Evolutionary conservation across 2,329 filamentous ascomycete genomes (phyloP).

Genomic region (Fusarium nisikadoi): DNA sequence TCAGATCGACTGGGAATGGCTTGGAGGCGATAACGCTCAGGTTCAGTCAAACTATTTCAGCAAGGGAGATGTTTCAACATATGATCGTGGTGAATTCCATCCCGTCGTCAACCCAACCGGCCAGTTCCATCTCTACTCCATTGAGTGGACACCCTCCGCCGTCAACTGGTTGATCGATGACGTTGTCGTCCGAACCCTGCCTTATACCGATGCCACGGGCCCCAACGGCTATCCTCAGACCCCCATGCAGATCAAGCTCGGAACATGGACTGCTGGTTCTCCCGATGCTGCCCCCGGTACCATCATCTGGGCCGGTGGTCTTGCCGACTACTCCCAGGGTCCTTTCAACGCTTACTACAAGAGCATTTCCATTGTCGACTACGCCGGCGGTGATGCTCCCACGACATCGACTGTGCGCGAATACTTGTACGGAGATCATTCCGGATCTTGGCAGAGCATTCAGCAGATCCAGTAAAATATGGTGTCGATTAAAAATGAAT

Average conservation of each 20-base stretch:
- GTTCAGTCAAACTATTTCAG: conserved; percentile 88
- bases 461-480: conserved; percentile 32
- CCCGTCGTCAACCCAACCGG: conserved; percentile 61
- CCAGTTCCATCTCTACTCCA: conserved; percentile 69
- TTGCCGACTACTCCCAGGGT: conserved; percentile 55
- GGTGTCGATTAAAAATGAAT: conserved; percentile 3
- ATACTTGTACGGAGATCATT: conserved; percentile 55
- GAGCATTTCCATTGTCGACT: conserved; percentile 57
- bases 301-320: conserved; percentile 74
- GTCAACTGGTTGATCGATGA: conserved; percentile 75
- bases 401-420: conserved; percentile 50
- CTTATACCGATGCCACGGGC: conserved; percentile 62
- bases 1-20: conserved; percentile 85
- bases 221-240: conserved; percentile 62
- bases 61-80: conserved; percentile 74
- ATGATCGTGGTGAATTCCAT: conserved; percentile 70
- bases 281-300: conserved; percentile 73
- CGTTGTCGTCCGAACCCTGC: conserved; percentile 68
- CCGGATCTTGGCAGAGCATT: conserved; percentile 57
- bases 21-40: conserved; percentile 73
- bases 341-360: conserved; percentile 59
- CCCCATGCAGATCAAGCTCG: conserved; percentile 76
- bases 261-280: conserved; percentile 71
- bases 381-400: conserved; percentile 51
- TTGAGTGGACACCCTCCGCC: conserved; percentile 73